Base-by-base conservation (phyloP, 1,284 basidiomycete genomes). In the Austropuccinia psidii region DNA sequence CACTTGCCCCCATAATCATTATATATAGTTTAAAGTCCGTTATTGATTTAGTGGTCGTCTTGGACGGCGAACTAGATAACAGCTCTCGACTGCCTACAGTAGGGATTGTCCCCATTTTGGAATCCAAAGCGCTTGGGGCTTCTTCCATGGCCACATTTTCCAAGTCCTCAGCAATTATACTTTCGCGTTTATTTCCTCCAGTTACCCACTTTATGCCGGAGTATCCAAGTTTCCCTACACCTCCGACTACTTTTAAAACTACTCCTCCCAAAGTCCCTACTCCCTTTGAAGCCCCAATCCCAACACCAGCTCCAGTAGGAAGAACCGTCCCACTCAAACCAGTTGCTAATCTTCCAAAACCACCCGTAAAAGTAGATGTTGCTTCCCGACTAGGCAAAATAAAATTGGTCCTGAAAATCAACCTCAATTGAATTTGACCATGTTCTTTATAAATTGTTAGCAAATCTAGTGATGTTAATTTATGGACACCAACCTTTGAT, bases 391-490 rank as follows among this genome's bases (percentile, higher is more conserved):
- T 68, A 43, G 78, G 75, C 75, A 76, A 66, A 70, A 79, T 41
- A 76, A 80, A 76, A 76, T 78, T 88, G 2, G 96, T 95, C 39
- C 88, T 87, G 87, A 98, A 99, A 76, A 91, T 82, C 74, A 98
- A 78, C 24, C 87, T 85, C 39, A 98, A 75, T 19, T 84, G 85
- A 68, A 98, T 81, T 58, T 85, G 82, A 21, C 94, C 95, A 24
- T 83, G 78, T 17, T 84, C 84, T 1, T 81, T 81, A n/a, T 97
- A 99, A 3, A 94, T 82, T 0, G 94, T 90, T 62, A 99, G 84
- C 2, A 91, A 96, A 79, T 90, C 86, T 49, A 99, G 83, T 73
- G 89, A 90, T 8, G 91, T 90, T 33, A 99, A 85, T 90, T 99
- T 99, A 82, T 97, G 93, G 55, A 98, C 90, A 39, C 90, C 89